A percentile compares a stretch with the other conserved stretches of the same genome.
Evolutionary conservation across 2,329 filamentous ascomycete genomes (phyloP).

Genomic region (Diaporthe longicolla): DNA sequence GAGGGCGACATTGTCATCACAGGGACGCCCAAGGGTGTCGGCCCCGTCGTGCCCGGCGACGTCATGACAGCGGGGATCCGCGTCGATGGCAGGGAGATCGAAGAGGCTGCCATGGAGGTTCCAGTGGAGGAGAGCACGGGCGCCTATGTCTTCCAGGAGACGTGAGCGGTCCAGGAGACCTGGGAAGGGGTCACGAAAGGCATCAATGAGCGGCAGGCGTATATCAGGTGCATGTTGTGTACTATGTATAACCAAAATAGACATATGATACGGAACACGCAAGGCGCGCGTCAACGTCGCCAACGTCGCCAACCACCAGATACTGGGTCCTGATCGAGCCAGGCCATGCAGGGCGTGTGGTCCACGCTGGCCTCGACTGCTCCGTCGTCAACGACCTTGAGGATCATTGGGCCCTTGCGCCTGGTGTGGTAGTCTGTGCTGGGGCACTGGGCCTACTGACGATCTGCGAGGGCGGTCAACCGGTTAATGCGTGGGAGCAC

Average conservation of each 20-base stretch:
- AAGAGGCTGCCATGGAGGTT: constrained; percentile 88
- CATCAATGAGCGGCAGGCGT: not conserved
- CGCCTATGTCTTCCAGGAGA: constrained; percentile 83
- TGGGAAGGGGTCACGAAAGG: not conserved
- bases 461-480: constrained; percentile 65
- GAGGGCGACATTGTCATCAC: constrained; percentile 94
- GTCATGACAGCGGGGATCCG: constrained; percentile 87
- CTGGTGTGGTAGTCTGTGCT: constrained; percentile 98
- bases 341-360: constrained; percentile 78
- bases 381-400: constrained; percentile 86
- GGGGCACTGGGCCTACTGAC: constrained; percentile 94
- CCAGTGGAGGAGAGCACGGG: constrained; percentile 83
- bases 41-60: constrained; percentile 86
- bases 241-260: constrained; percentile 29
- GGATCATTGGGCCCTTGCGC: constrained; percentile 91
- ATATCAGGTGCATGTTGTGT: constrained; percentile 27
- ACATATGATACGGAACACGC: constrained; percentile 21
- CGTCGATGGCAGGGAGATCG: constrained; percentile 84
- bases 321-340: constrained; percentile 74
- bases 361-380: constrained; percentile 78
- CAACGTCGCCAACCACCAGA: too few species aligned
- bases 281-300: constrained; percentile 24
- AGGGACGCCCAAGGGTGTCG: constrained; percentile 97
- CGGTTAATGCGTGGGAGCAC: not conserved
- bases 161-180: constrained; percentile 55